A percentile compares a stretch with the other conserved stretches of the same genome.
Conservation (phyloP, 371 early-diverging fungal genomes). For the Blastocladiella emersonii region DNA sequence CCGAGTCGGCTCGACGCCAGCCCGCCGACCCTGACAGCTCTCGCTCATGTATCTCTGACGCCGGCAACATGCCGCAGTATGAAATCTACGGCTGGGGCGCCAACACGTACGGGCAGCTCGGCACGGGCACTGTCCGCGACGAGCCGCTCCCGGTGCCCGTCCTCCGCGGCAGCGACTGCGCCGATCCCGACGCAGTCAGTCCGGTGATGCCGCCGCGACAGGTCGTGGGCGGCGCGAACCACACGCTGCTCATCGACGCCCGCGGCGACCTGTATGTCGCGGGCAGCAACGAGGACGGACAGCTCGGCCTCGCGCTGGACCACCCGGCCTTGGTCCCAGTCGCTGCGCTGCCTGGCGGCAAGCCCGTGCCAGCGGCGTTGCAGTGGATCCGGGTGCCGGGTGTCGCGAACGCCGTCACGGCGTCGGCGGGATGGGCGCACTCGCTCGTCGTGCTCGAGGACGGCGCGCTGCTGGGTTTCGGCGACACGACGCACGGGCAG, state of each 20-base stretch:
- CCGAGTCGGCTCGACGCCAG: no score
- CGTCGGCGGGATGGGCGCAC: conserved; percentile 21
- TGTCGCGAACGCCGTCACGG: not conserved
- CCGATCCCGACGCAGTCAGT: no score
- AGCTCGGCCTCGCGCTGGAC: not conserved
- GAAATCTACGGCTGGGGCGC: not conserved
- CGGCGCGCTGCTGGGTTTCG: not conserved
- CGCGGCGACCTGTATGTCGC: conserved; percentile 7
- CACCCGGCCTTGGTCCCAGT: not conserved
- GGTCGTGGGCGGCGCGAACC: conserved; percentile 15
- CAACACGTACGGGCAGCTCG: conserved; percentile 24
- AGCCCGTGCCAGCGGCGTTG: no score
- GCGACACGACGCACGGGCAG: not conserved
- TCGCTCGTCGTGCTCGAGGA: conserved; percentile 9
- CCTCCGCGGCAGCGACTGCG: not conserved
- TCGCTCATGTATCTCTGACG: no score
- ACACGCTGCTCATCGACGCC: conserved; percentile 10
- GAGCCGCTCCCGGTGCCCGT: not conserved
- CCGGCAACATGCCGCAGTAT: no score
- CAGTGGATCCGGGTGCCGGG: no score
- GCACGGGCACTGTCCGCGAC: conserved; percentile 11
- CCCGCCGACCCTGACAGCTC: no score
- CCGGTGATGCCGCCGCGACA: not conserved
- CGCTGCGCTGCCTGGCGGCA: no score
- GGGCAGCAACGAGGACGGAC: conserved; percentile 11